A percentile compares a stretch with the other conserved stretches of the same genome.
Conservation (phyloP, 495 filamentous ascomycete genomes). For the Venustampulla echinocandica region DNA sequence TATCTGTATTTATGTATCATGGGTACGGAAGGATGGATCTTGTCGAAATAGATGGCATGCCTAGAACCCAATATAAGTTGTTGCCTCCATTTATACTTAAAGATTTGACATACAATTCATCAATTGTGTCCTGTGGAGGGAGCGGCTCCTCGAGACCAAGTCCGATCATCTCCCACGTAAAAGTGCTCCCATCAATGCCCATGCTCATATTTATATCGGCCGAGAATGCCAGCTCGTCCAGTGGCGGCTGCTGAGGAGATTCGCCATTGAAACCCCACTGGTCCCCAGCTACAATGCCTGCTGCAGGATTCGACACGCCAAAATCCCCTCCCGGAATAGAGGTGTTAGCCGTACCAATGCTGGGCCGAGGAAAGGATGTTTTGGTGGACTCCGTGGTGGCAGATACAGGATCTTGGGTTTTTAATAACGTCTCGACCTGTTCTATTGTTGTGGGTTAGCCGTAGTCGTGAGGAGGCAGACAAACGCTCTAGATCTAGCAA, state of each 20-base stretch:
- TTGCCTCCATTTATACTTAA: neutral
- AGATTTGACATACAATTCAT: constrained; percentile 63
- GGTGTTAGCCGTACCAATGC: constrained; percentile 3
- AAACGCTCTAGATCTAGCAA: constrained; percentile 12
- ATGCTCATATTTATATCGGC: constrained; percentile 38
- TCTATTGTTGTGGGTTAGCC: no score
- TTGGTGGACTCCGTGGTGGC: constrained; percentile 15
- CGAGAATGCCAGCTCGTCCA: constrained; percentile 44
- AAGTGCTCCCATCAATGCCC: constrained; percentile 37
- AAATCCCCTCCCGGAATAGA: constrained; percentile 27
- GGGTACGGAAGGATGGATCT: constrained; percentile 74
- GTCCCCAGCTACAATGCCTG: constrained; percentile 37
- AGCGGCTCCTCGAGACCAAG: constrained; percentile 88
- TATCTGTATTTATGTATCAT: constrained; percentile 87
- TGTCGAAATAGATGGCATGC: constrained; percentile 81
- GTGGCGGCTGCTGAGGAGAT: constrained; percentile 34
- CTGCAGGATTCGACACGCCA: constrained; percentile 34
- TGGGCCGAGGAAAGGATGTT: constrained; percentile 10
- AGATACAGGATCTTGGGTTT: constrained; percentile 50
- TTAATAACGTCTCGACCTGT: constrained; percentile 89
- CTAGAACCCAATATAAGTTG: constrained; percentile 32
- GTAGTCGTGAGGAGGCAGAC: constrained; percentile 10
- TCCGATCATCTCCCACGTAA: constrained; percentile 88
- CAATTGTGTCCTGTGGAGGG: constrained; percentile 76
- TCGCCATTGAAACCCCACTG: constrained; percentile 43